These are phyloP conservation scores for Zygotorulaspora sp. DNA, from an alignment of 805 yeast species.

Conservation along the genomic window DNA sequence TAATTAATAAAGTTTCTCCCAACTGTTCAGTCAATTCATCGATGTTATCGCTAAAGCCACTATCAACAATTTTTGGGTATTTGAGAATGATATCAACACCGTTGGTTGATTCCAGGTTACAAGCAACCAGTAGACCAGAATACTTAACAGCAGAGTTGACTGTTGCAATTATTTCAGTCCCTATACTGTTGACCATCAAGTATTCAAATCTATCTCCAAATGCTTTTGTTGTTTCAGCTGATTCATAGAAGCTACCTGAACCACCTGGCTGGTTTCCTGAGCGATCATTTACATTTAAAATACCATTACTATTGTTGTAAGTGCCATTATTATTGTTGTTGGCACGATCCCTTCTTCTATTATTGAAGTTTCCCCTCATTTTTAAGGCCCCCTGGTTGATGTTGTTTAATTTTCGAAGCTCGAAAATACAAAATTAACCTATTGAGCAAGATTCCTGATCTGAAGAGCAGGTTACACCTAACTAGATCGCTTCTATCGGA, in stretches of 20 bases:
- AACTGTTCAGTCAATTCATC: constrained; percentile 28
- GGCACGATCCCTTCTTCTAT: constrained; percentile 16
- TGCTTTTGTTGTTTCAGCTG: constrained; percentile 29
- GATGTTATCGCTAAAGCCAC: constrained; percentile 35
- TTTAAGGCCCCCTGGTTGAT: not conserved
- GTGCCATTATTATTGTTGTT: constrained; percentile 6
- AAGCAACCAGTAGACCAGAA: constrained; percentile 54
- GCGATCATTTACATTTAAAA: constrained; percentile 5
- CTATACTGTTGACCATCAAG: constrained; percentile 55
- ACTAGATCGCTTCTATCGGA: no score
- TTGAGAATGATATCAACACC: constrained; percentile 56
- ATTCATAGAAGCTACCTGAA: constrained; percentile 21
- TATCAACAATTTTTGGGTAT: constrained; percentile 43
- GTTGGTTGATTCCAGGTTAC: constrained; percentile 38
- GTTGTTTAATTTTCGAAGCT: no score
- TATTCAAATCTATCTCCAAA: constrained; percentile 55
- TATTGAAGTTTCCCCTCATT: constrained; percentile 19
- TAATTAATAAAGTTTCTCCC: constrained; percentile 27
- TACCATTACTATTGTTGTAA: constrained; percentile 2
- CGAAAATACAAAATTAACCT: no score
- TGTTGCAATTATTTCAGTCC: constrained; percentile 54
- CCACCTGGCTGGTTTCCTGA: constrained; percentile 9
- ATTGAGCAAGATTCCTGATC: no score
- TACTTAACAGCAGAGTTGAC: constrained; percentile 57
- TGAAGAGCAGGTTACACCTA: not conserved